phyloP scores from a whole-genome alignment of 495 filamentous ascomycete species.

The Chaetomium cochliodes region DNA sequence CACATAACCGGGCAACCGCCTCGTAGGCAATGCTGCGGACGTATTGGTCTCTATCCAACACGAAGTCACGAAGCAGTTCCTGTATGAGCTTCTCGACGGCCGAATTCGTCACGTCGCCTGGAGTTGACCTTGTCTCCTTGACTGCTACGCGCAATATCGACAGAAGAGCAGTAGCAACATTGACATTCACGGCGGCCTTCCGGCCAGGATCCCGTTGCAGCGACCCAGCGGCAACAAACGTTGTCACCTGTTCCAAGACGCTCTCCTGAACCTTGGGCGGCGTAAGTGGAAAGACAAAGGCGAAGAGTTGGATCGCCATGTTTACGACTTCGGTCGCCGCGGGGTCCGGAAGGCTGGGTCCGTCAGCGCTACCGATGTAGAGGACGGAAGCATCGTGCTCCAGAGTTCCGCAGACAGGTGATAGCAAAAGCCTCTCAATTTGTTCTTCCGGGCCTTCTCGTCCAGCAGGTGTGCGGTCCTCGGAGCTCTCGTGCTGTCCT shows the following conservation, averaged over 20 bases:
- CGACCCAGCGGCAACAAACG: constrained; percentile 72
- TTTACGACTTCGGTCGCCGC: constrained; percentile 92
- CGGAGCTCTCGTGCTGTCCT: constrained; percentile 62
- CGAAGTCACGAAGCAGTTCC: constrained; percentile 75
- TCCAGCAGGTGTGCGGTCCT: constrained; percentile 59
- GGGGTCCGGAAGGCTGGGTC: constrained; percentile 63
- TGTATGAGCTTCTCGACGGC: constrained; percentile 86
- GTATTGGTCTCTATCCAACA: constrained; percentile 78
- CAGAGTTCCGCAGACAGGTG: constrained; percentile 75
- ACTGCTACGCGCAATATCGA: constrained; percentile 78
- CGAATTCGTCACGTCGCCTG: constrained; percentile 69
- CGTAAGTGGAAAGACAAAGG: constrained; percentile 82
- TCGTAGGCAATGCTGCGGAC: constrained; percentile 83
- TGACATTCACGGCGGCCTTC: constrained; percentile 86
- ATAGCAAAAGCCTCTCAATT: constrained; percentile 67
- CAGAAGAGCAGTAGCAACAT: constrained; percentile 79
- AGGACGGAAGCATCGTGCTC: constrained; percentile 88
- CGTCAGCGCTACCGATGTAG: constrained; percentile 58
- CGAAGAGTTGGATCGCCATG: constrained; percentile 87
- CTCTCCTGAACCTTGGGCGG: constrained; percentile 91
- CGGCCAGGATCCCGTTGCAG: constrained; percentile 84
- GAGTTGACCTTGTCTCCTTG: constrained; percentile 68
- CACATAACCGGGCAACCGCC: constrained; percentile 87
- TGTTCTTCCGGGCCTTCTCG: constrained; percentile 62
- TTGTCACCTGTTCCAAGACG: constrained; percentile 87